These are phyloP conservation scores for Monosporascus cannonballus DNA, from an alignment of 2,329 filamentous ascomycete species.

Conservation along the genomic window DNA sequence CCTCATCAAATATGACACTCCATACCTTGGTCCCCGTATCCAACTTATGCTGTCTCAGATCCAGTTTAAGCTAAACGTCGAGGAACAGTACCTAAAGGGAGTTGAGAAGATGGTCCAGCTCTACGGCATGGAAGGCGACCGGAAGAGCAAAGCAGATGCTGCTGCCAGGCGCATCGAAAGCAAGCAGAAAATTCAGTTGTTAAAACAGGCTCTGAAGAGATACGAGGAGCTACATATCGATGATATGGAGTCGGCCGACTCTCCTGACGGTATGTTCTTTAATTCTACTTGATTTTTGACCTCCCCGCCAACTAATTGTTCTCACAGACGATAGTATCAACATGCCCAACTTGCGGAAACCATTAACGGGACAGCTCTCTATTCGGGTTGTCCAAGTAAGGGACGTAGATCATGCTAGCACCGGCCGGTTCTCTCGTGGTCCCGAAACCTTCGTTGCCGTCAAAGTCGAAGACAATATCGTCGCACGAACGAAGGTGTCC, in stretches of 20 bases:
- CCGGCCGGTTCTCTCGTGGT: constrained; percentile 76
- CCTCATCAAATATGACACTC: constrained; percentile 96
- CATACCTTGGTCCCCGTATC: constrained; percentile 90
- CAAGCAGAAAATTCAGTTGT: constrained; percentile 92
- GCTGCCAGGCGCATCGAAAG: constrained; percentile 87
- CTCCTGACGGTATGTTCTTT: constrained; percentile 64
- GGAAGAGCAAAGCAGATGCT: constrained; percentile 90
- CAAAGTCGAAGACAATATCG: constrained; percentile 92
- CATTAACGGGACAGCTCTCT: constrained; percentile 83
- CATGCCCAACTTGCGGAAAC: constrained; percentile 88
- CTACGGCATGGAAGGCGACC: constrained; percentile 94
- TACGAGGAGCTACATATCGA: constrained; percentile 95
- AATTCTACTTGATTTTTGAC: neutral
- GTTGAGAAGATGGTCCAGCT: constrained; percentile 99
- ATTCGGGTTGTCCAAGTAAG: constrained; percentile 84
- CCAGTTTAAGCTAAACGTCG: constrained; percentile 97
- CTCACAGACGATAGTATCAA: constrained; percentile 87
- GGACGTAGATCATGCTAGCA: constrained; percentile 89
- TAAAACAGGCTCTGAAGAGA: constrained; percentile 92
- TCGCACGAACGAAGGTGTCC: constrained; percentile 79
- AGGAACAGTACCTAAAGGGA: constrained; percentile 97
- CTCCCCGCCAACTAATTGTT: constrained; percentile 9
- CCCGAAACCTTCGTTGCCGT: constrained; percentile 94
- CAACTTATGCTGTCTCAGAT: constrained; percentile 98
- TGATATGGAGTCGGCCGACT: constrained; percentile 71